A percentile compares a stretch with the other conserved stretches of the same genome.
Evolutionary conservation across 2,329 filamentous ascomycete species (phyloP).

Genomic region (Cladobotryum protrusum): DNA sequence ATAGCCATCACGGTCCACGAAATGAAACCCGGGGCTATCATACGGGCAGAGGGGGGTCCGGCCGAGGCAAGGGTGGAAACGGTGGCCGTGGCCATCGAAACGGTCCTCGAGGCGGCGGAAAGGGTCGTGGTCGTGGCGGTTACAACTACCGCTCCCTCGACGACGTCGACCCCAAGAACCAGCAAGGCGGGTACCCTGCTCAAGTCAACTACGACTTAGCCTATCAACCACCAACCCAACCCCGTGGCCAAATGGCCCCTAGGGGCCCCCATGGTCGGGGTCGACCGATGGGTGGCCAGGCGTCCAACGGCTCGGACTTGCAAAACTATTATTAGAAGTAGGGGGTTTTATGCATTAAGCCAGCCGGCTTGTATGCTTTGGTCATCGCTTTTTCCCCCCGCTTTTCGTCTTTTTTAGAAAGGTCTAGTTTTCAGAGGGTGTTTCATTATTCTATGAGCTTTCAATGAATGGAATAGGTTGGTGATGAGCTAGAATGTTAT

Average conservation of each 20-base stretch:
- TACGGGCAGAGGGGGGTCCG: conserved; percentile 33
- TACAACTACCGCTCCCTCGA: conserved; percentile 61
- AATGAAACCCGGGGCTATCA: conserved; percentile 38
- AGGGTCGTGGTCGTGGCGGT: conserved; percentile 41
- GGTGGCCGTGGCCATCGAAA: conserved; percentile 33
- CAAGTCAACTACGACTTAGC: conserved; percentile 33
- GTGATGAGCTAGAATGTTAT: too few relatives aligned
- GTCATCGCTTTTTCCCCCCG: too few relatives aligned
- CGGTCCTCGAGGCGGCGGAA: conserved; percentile 36
- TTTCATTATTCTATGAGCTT: too few relatives aligned
- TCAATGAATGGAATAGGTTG: too few relatives aligned
- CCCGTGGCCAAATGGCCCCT: not conserved
- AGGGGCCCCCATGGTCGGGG: conserved; percentile 16
- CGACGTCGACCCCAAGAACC: conserved; percentile 50
- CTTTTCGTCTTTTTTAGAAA: not conserved
- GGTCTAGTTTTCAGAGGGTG: too few relatives aligned
- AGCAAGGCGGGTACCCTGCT: conserved; percentile 33
- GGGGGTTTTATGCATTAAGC: not conserved
- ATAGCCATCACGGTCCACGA: conserved; percentile 29
- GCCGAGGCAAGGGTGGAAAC: conserved; percentile 30
- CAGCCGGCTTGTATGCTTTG: not conserved
- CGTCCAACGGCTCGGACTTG: conserved; percentile 26
- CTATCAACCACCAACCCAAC: conserved; percentile 21
- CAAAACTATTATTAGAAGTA: conserved; percentile 35
- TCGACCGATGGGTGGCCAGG: conserved; percentile 19